These are phyloP conservation scores for Lentinula aciculospora DNA, from an alignment of 768 basidiomycete genomes.

Conservation along the genomic window DNA sequence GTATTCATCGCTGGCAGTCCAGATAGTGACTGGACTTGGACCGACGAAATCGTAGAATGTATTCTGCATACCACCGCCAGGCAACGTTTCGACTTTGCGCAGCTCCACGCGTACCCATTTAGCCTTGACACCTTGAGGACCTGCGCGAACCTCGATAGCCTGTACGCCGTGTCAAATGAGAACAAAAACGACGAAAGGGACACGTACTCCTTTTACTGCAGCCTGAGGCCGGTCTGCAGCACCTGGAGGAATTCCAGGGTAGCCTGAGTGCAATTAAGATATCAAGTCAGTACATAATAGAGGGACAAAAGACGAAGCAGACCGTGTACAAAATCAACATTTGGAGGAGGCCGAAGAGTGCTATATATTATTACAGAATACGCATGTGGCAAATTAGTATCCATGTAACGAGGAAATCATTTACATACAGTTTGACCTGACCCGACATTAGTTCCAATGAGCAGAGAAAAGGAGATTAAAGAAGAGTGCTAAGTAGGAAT, in stretches of 20 bases:
- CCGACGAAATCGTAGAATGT: constrained; percentile 80
- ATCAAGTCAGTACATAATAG: neutral
- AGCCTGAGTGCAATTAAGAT: constrained; percentile 36
- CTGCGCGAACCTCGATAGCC: constrained; percentile 84
- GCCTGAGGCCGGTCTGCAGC: constrained; percentile 74
- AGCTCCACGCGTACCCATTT: constrained; percentile 92
- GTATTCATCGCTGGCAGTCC: constrained; percentile 78
- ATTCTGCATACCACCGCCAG: constrained; percentile 61
- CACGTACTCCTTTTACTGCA: constrained; percentile 77
- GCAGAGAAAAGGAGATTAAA: neutral
- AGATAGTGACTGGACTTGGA: constrained; percentile 75
- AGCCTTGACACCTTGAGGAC: constrained; percentile 72
- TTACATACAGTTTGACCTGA: constrained; percentile 6
- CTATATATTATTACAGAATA: constrained; percentile 26
- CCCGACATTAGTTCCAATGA: neutral
- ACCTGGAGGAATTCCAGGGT: constrained; percentile 83
- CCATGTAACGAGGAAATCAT: neutral
- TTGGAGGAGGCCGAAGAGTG: constrained; percentile 80
- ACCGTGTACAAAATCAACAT: constrained; percentile 87
- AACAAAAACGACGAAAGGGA: constrained; percentile 10
- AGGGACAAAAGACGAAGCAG: constrained; percentile 16
- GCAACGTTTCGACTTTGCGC: constrained; percentile 83
- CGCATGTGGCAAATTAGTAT: neutral
- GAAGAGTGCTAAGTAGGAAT: neutral
- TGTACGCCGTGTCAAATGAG: constrained; percentile 22